Percentiles rank a stretch among this genome's conserved stretches.
Evolutionary conservation across 345 rosid species (phyloP).

Genomic region (Populus alba): DNA sequence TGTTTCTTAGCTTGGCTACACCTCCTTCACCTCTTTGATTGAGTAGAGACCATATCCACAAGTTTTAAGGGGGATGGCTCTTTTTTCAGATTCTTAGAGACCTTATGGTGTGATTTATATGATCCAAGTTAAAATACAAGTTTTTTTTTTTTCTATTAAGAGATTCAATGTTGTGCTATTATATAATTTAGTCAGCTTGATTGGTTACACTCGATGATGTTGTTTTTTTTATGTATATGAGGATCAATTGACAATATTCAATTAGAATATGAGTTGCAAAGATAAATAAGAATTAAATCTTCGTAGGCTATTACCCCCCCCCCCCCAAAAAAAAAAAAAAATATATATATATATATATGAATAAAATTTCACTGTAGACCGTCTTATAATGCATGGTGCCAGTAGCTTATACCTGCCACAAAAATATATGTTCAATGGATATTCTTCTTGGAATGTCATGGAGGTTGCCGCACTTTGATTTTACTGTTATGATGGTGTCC

Average conservation of each 20-base stretch:
- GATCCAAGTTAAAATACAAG: neutral
- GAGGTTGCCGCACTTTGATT: neutral
- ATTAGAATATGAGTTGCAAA: neutral
- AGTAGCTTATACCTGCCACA: neutral
- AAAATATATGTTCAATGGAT: neutral
- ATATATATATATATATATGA: too few species aligned
- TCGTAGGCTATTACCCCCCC: too few species aligned
- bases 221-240: neutral
- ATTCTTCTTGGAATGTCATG: neutral
- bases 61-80: neutral
- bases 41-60: neutral
- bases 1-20: neutral
- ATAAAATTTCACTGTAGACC: neutral
- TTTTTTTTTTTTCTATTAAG: neutral
- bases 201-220: neutral
- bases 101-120: neutral
- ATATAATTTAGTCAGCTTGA: neutral
- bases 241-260: neutral
- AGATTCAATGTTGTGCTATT: neutral
- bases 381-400: neutral
- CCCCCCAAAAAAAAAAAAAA: too few species aligned
- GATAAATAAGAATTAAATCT: neutral
- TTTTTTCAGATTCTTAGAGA: neutral
- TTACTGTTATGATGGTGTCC: conserved; percentile 6
- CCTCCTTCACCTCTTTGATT: neutral